Base-by-base conservation (phyloP, 2,329 filamentous ascomycete species). In the Talaromyces sp. region DNA sequence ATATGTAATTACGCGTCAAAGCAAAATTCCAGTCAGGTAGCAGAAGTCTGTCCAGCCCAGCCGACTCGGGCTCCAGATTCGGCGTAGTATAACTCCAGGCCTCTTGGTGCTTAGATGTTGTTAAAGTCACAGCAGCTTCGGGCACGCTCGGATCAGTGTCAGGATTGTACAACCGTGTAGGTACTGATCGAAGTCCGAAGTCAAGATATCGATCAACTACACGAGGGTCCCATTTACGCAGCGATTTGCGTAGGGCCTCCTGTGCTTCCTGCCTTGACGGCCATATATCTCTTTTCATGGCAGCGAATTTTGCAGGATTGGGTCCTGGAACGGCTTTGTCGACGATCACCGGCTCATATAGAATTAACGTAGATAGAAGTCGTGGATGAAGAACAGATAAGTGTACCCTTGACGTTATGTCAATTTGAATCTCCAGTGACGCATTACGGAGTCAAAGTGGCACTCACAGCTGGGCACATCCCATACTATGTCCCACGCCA, bases 401-500 rank as follows among this genome's bases (percentile, higher is more conserved):
- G 35, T 63, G 27, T 19, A 57, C 37, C 2, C 61, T 62, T 62
- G 9, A 31, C 3, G 27, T 6, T 31, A 31, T 31, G 27, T 31
- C 27, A 31, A 31, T 31, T 31, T 6, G 1, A 31, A 31, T 31
- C 27, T 31, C 4, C 27, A 31, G 3, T 31, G 27, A 31, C 27
- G 27, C 5, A 31, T 31, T 31, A 6, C 14, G 33, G 31, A 3
- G 11, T 14, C 7, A 19, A 14, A 10, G 16, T 50, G 35, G 9
- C 27, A 61, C 66, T 22, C 3, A 72, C 69, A 95, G 82, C 67
- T 89, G 85, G 72, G 84, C 85, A 70, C 84, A 91, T 69, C 92
- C 93, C 81, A 94, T 92, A 68, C 90, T 94, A 78, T 96, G 92
- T n/a, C 90, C 92, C 16, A 96, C 76, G 66, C 90, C 92, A 68